Evolutionary conservation across 2,329 filamentous ascomycete genomes (phyloP), one percentile per base, ranked within the genome.

Genomic region (Alternaria dauci): DNA sequence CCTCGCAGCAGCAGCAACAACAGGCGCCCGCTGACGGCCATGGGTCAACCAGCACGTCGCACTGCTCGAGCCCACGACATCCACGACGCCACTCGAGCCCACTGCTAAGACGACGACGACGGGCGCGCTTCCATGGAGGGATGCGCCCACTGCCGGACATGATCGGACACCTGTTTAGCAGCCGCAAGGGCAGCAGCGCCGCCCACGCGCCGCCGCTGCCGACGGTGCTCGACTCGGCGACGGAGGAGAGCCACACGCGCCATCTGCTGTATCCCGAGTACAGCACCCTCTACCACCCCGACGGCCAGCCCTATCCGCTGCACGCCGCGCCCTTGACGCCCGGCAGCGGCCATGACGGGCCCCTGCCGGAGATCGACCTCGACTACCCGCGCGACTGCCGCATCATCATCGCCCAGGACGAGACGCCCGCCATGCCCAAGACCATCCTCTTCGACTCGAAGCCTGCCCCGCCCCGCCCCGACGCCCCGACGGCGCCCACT

Each of bases 371-470:
- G 63, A 79, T 80, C 52, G 79, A 81, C 60, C 72, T 81, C 65
- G 78, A 81, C 54, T 76, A 72, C 54, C 71, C 78, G 18, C 69
- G 79, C 59, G 78, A 81, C 67, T 76, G 80, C 58, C 70, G 80
- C 58, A 78, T 81, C 61, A 77, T 81, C 62, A 78, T 81, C 36
- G 80, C 80, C 52, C 80, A 81, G 65, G 78, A 80, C 64, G 79
- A 80, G 62, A 73, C 73, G 23, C 71, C 70, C 20, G 59, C 72
- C 46, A 72, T 72, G 63, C 71, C 74, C 58, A 75, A 76, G 67
- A 73, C 76, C 16, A 71, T 80, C 39, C 72, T 81, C 39, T 81
- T 79, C 70, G 79, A 81, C 67, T 81, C 79, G 14, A 80, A 80
- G 65, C 76, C 76, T 2, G 67, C 66, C 65, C 69, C 71, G 32